phyloP scores from a whole-genome alignment of 2,329 filamentous ascomycete genomes.

The Blastomyces gilchristii region DNA sequence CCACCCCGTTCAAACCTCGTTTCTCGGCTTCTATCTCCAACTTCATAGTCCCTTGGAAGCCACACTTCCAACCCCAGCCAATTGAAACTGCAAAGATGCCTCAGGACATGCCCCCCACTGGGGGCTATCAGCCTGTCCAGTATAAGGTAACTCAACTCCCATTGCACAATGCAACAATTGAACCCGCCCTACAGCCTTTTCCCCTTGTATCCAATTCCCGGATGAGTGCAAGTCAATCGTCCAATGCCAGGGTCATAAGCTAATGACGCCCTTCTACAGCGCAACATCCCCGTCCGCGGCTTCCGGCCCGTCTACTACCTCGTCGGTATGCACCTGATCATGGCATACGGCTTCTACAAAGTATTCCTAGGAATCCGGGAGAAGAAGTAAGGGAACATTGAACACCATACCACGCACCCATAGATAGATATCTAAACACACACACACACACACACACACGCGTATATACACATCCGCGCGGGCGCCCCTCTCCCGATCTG shows the following conservation, averaged over 20 bases:
- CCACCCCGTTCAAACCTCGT: not conserved
- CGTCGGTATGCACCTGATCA: constrained; percentile 62
- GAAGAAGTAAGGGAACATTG: constrained; percentile 59
- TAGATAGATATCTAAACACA: too few species aligned
- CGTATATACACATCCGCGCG: too few species aligned
- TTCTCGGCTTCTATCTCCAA: constrained; percentile 12
- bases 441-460: too few species aligned
- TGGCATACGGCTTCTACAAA: constrained; percentile 87
- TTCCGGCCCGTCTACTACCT: constrained; percentile 77
- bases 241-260: not conserved
- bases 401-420: not conserved
- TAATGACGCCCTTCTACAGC: constrained; percentile 40
- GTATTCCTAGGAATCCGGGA: constrained; percentile 74
- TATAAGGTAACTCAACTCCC: constrained; percentile 64
- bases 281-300: constrained; percentile 83
- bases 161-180: not conserved
- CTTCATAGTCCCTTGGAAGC: constrained; percentile 13
- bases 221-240: not conserved
- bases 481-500: too few species aligned
- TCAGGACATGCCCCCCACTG: constrained; percentile 92
- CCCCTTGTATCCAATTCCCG: not conserved
- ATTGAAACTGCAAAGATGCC: constrained; percentile 53
- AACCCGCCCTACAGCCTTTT: not conserved
- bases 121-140: constrained; percentile 93
- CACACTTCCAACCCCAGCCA: constrained; percentile 22